Base-by-base conservation (phyloP, 139 green algal genomes). In the Astrephomene gubernaculifera region DNA sequence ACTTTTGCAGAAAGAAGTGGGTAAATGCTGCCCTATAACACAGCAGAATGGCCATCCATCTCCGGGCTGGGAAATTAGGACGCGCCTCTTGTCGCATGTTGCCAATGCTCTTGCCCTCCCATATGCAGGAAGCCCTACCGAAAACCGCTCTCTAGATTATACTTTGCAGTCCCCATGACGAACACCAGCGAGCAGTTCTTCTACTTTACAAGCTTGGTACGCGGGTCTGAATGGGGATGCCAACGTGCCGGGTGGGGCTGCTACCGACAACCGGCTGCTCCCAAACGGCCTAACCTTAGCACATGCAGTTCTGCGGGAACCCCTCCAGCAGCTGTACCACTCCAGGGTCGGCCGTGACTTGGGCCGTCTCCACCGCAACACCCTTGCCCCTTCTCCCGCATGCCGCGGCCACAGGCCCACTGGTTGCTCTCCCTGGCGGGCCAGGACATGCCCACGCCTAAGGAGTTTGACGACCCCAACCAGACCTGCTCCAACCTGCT, bases 401-500 rank as follows among this genome's bases (percentile, higher is more conserved):
- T n/a, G 54, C 54, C 54, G 54, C 54, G n/a, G 29, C 54, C 14
- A 31, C 88, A 95, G 89, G 87, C 89, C 25, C 82, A 88, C 9
- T 96, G 91, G 92, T 88, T 97, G 35, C 79, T 97, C 14, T 65
- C 60, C 8, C 57, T 93, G 12, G 88, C 80, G 10, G 93, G 94
- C 12, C 72, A 86, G 14, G 72, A 89, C 4, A 67, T 94, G 6
- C 71, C 89, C 0, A 64, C 86, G 4, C 94, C 94, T 7, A 93
- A 94, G 71, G 92, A 96, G 90, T 93, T 92, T 81, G 94, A 97
- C 69, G 94, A 97, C 81, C 94, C 94, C n/a, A 97, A 96, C 72
- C 41, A 83, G 12, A 89, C 86, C 1, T 94, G 89, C 86, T 85
- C 82, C 6, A 92, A 87, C 57, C 31, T 93, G 54, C 83, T 91